Percentiles rank a stretch among this genome's conserved stretches.
Conservation (phyloP, 2,329 filamentous ascomycete genomes). For the Thielaviopsis punctulata region DNA sequence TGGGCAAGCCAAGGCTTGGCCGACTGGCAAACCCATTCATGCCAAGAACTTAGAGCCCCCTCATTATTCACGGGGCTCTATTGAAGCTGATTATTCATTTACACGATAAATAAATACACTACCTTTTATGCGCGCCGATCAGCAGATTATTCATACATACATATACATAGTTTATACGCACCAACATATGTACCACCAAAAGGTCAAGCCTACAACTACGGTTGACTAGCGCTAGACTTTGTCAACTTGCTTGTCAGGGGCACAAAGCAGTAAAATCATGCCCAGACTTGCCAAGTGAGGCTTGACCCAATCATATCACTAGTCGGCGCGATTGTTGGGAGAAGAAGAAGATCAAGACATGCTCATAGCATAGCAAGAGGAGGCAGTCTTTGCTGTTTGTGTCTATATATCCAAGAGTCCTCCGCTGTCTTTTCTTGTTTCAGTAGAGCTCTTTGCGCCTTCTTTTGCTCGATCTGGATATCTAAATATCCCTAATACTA, state of each 20-base stretch:
- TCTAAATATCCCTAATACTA: neutral
- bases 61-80: neutral
- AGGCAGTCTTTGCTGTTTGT: neutral
- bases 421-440: neutral
- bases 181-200: neutral
- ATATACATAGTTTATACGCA: neutral
- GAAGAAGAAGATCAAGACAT: neutral
- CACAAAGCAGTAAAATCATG: neutral
- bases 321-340: neutral
- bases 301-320: neutral
- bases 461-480: neutral
- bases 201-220: neutral
- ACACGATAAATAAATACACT: too few relatives aligned
- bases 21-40: neutral
- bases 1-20: neutral
- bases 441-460: neutral
- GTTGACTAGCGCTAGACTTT: neutral
- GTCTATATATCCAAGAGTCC: neutral
- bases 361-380: neutral
- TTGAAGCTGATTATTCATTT: neutral
- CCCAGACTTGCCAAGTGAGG: constrained; percentile 2
- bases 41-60: neutral
- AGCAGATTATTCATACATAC: neutral
- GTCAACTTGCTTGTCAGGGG: neutral
- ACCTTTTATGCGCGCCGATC: neutral